Percentiles rank a stretch among this genome's conserved stretches.
Evolutionary conservation across 106 monocot species (phyloP).

Genomic region (Agapanthus africanus): DNA sequence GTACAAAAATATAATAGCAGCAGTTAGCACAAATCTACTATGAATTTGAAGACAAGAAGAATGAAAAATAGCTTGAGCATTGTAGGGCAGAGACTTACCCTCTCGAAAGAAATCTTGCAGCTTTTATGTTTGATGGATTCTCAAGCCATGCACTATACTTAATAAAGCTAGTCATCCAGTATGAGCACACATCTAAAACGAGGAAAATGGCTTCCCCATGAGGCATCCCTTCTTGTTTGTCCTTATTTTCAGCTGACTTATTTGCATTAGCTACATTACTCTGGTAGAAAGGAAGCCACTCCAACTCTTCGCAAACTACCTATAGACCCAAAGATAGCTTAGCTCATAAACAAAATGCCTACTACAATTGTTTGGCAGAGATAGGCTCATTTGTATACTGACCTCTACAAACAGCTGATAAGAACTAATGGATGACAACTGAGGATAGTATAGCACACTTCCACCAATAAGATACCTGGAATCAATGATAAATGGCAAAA

Average conservation of each 20-base stretch:
- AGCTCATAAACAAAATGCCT: neutral
- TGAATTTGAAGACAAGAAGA: too few species aligned
- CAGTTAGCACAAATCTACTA: too few species aligned
- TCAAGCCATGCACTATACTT: conserved; percentile 90
- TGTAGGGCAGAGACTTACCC: conserved; percentile 43
- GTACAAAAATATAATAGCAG: too few species aligned
- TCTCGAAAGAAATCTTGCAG: conserved; percentile 76
- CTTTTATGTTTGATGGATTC: conserved; percentile 92
- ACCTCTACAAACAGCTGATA: conserved; percentile 99
- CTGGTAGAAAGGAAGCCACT: conserved; percentile 94
- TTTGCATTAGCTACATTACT: conserved; percentile 19
- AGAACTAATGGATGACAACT: conserved; percentile 94
- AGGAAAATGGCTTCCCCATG: conserved; percentile 40
- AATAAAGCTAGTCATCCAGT: conserved; percentile 94
- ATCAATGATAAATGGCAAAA: conserved; percentile 3
- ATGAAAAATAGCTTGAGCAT: conserved; percentile 1
- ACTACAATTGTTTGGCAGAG: neutral
- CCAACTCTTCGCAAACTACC: conserved; percentile 97
- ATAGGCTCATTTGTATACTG: conserved; percentile 12
- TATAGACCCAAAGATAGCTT: conserved; percentile 16
- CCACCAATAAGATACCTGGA: conserved; percentile 94
- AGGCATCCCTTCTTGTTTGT: conserved; percentile 29
- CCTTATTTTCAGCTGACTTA: conserved; percentile 31
- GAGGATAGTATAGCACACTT: conserved; percentile 95
- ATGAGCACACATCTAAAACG: conserved; percentile 77